A percentile compares a stretch with the other conserved stretches of the same genome.
phyloP scores from a whole-genome alignment of 2,329 filamentous ascomycete genomes.

The Aspergillus latus region DNA sequence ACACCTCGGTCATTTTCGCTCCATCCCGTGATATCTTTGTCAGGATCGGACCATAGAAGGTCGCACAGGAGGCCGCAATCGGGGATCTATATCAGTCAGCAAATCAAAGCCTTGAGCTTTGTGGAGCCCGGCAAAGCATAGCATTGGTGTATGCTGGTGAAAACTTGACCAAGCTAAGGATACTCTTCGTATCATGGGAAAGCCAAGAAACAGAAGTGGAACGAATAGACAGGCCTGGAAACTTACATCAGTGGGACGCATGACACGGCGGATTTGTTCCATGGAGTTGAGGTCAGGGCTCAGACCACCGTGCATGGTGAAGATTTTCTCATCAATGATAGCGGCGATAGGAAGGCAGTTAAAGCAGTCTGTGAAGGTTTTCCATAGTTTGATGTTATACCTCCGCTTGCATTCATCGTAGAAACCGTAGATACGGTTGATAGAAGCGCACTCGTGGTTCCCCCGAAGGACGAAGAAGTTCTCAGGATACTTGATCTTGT shows the following conservation, averaged over 20 bases:
- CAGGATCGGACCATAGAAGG: slow-evolving; percentile 96
- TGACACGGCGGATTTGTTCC: slow-evolving; percentile 98
- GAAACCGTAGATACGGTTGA: slow-evolving; percentile 99
- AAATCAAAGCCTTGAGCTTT: slow-evolving; percentile 36
- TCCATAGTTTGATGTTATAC: slow-evolving; percentile 99
- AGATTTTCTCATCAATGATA: slow-evolving; percentile 99
- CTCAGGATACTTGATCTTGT: slow-evolving; percentile 99
- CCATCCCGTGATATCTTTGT: slow-evolving; percentile 99
- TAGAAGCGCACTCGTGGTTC: slow-evolving; percentile 98
- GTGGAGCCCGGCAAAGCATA: slow-evolving; percentile 24
- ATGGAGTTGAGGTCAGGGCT: slow-evolving; percentile 98
- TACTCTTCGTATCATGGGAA: background rate
- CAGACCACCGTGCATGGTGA: slow-evolving; percentile 98
- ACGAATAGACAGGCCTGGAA: slow-evolving; percentile 12
- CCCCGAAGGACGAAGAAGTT: slow-evolving; percentile 99
- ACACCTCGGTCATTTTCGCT: slow-evolving; percentile 98
- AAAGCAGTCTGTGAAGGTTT: slow-evolving; percentile 99
- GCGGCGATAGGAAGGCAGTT: slow-evolving; percentile 97
- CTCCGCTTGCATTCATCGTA: slow-evolving; percentile 99
- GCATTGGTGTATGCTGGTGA: slow-evolving; percentile 10
- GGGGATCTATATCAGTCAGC: slow-evolving; percentile 70
- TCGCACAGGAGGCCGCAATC: slow-evolving; percentile 97
- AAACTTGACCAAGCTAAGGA: background rate
- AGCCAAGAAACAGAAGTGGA: background rate
- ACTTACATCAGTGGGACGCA: slow-evolving; percentile 97